These are phyloP conservation scores for Pezicula radicicola DNA, from an alignment of 2,329 filamentous ascomycete species.

Conservation along the genomic window DNA sequence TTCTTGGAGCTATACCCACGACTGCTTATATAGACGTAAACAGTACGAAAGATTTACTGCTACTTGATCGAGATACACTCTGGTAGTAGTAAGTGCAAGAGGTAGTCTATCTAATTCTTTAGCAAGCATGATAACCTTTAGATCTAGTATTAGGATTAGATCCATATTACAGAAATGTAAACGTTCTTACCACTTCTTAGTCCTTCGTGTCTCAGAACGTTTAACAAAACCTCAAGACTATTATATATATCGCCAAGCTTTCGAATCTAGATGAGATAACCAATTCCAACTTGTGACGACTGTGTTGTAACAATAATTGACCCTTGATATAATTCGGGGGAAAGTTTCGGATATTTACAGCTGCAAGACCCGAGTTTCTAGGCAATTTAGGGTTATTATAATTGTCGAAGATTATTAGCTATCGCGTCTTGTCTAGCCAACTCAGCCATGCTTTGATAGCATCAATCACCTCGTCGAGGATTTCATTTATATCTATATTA, in stretches of 20 bases:
- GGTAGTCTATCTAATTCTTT: constrained; percentile 37
- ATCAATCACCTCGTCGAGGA: constrained; percentile 4
- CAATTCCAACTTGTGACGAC: constrained; percentile 8
- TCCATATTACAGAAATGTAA: constrained; percentile 1
- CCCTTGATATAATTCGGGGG: constrained; percentile 7
- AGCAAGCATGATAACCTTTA: constrained; percentile 6
- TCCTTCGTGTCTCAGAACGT: constrained; percentile 2
- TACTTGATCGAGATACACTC: constrained; percentile 38
- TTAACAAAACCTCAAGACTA: constrained; percentile 9
- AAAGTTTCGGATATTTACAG: constrained; percentile 8
- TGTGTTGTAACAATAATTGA: constrained; percentile 17
- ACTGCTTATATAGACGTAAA: constrained; percentile 34
- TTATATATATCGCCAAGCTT: constrained; percentile 1
- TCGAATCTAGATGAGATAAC: constrained; percentile 3
- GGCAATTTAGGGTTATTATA: constrained; percentile 20
- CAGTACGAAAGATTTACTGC: constrained; percentile 39
- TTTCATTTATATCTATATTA: constrained; percentile 1
- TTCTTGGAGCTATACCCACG: constrained; percentile 33
- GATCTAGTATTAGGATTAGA: constrained; percentile 5
- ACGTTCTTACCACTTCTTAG: constrained; percentile 6
- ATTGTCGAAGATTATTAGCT: constrained; percentile 33
- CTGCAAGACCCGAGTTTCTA: constrained; percentile 2
- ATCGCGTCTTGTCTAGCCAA: constrained; percentile 22
- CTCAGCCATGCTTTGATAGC: constrained; percentile 6
- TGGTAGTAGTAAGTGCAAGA: constrained; percentile 42